These are phyloP conservation scores for Phytopythium helicoides DNA, from an alignment of 352 stramenopile genomes.

Conservation along the genomic window DNA sequence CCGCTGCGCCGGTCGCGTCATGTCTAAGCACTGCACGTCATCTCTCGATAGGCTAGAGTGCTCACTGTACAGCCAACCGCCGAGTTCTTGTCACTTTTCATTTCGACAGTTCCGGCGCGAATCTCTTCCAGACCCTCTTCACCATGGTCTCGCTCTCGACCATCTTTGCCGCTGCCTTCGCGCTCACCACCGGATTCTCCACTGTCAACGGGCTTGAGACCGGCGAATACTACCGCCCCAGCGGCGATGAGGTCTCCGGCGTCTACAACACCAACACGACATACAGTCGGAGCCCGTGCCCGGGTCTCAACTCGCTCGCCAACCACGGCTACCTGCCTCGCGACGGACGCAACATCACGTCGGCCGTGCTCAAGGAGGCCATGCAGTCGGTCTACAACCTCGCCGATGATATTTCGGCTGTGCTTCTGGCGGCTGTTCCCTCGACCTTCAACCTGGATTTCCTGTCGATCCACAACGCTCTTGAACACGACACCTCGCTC, in stretches of 20 bases:
- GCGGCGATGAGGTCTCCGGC: constrained; percentile 19
- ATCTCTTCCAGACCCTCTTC: constrained; percentile 3
- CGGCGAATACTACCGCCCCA: constrained; percentile 33
- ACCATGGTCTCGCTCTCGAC: constrained; percentile 13
- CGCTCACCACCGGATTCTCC: constrained; percentile 6
- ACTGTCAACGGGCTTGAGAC: constrained; percentile 10
- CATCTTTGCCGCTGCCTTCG: constrained; percentile 7
- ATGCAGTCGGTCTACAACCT: constrained; percentile 30
- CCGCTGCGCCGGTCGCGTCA: no score
- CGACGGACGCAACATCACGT: constrained; percentile 38
- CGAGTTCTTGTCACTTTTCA: neutral
- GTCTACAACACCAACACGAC: constrained; percentile 21
- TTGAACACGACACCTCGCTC: constrained; percentile 48
- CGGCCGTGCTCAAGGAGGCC: constrained; percentile 13
- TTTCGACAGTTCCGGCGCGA: neutral
- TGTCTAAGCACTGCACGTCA: no score
- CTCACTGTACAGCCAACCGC: no score
- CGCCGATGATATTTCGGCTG: constrained; percentile 14
- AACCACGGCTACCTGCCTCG: constrained; percentile 54
- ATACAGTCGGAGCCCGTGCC: constrained; percentile 37
- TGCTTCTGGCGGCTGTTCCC: constrained; percentile 16
- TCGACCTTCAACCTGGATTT: constrained; percentile 24
- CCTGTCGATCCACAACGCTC: constrained; percentile 32
- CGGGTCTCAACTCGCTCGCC: constrained; percentile 40
- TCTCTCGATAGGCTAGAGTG: no score